Conservation (phyloP, 495 filamentous ascomycete species). For the Neurospora sp. region DNA sequence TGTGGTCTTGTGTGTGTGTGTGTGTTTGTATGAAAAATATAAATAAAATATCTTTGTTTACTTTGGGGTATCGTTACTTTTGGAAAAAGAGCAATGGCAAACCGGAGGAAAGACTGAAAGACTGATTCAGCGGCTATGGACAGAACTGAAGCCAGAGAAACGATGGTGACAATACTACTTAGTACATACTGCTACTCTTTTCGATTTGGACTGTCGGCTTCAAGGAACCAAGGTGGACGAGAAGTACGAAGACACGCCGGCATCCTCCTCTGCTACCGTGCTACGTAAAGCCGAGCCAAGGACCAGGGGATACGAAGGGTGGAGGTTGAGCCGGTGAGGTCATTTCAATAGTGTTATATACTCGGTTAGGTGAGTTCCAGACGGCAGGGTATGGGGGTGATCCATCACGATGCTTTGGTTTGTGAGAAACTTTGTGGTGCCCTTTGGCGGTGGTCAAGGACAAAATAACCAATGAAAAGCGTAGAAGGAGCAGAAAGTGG, state of each 20-base stretch:
- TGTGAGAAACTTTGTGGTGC: not conserved
- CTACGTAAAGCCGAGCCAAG: not conserved
- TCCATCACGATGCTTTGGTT: not conserved
- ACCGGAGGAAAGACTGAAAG: not conserved
- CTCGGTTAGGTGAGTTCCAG: not conserved
- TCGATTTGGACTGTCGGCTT: not conserved
- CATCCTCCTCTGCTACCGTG: not conserved
- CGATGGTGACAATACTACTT: not conserved
- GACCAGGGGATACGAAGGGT: not conserved
- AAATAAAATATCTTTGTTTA: not conserved
- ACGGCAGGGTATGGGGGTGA: not conserved
- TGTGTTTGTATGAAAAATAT: not conserved
- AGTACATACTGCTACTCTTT: not conserved
- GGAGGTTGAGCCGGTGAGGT: not conserved
- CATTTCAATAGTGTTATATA: not conserved
- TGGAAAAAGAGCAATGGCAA: not conserved
- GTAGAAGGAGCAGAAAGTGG: not conserved
- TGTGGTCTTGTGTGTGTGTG: not conserved
- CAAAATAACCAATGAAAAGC: conserved; percentile 10
- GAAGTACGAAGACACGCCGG: not conserved
- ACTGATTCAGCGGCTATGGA: not conserved
- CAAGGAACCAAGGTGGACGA: not conserved
- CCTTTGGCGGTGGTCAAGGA: not conserved
- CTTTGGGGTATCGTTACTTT: not conserved
- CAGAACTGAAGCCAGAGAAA: not conserved